Evolutionary conservation across 108 stramenopile species (phyloP), one percentile per base, ranked within the genome.

Genomic region (Nitzschia sp.): DNA sequence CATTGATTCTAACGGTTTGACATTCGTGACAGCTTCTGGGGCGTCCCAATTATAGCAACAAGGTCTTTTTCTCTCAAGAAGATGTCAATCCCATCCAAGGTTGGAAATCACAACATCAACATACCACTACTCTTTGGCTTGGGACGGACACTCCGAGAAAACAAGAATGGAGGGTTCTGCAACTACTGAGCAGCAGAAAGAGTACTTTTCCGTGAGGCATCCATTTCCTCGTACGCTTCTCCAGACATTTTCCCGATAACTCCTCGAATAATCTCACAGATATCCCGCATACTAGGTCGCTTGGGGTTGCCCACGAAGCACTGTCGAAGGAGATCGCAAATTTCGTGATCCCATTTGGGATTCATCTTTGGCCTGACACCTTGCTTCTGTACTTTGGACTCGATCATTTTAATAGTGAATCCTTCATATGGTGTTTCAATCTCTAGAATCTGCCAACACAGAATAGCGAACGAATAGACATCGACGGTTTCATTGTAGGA

Each of bases 401-500:
- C 70, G 41, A 84, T 80, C 85, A 82, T 80, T 8, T 65, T 56
- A 53, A 83, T 69, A 3, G 83, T 83, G 67, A 76, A 85, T 10
- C 81, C 83, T 40, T 79, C 75, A 65, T 81, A 93, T 24, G 91
- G 91, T 10, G 80, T 83, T 51, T 87, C 76, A 57, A 87, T 71
- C 8, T 78, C 67, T 40, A 83, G 81, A 14, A 94, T 86, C 72
- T 94, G 88, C 86, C 87, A 93, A 22, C 85, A 77, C 46, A 96
- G 76, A 57, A 96, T 89, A 14, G 76, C 67, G 37, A 93, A 87
- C n/a, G 90, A 90, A 61, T 91, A 96, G 5, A 89, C 86, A 72
- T 96, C 95, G 7, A 81, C 89, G 6, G 83, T 81, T 51, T 90
- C 85, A 79, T 93, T 92, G 88, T 96, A 96, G 12, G 90, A 86